Evolutionary conservation across 495 filamentous ascomycete species (phyloP), one percentile per base, ranked within the genome.

Genomic region (Tuber magnatum): DNA sequence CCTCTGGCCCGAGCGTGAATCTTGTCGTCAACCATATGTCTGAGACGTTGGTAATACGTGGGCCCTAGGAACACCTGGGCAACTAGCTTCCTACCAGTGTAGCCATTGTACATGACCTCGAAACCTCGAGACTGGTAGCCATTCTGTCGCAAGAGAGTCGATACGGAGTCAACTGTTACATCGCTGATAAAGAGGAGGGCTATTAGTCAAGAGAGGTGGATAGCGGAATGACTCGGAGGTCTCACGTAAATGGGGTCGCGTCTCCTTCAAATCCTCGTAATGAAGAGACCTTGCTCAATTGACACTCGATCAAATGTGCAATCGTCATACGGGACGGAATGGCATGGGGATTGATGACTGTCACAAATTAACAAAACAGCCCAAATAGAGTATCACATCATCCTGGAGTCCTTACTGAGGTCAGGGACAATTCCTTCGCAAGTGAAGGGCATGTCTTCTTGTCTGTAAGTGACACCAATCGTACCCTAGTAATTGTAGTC

Each of bases 241-340:
- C 56, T 65, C 35, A 65, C 56, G 95, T 98, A 84, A 99, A 99
- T 0, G 95, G 96, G 0, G 95, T 99, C 24, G 96, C 95, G 82
- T 99, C 96, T 80, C 96, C 95, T 84, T 98, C 96, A 82, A 91
- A 91, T 35, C 95, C 95, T 83, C 92, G 91, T 24, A 97, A 87
- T 0, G 94, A 89, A 0, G 93, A 91, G 28, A 98, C 95, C 84
- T 99, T 99, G 84, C 92, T 94, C 65, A 98, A 89, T 81, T 97
- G 89, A 87, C 95, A 98, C 85, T 99, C 95, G 84, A 99, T 97
- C 88, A 99, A 93, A 87, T 99, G 96, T 75, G 96, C 95, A 87
- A 98, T 98, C 0, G 95, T 99, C 95, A 99, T 99, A 88, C 95
- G 95, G 22, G 95, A 99, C 1, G 95, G 95, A 88, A 99, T 98